Base-by-base conservation (phyloP, 805 yeast genomes). In the Candida tallmaniae region DNA sequence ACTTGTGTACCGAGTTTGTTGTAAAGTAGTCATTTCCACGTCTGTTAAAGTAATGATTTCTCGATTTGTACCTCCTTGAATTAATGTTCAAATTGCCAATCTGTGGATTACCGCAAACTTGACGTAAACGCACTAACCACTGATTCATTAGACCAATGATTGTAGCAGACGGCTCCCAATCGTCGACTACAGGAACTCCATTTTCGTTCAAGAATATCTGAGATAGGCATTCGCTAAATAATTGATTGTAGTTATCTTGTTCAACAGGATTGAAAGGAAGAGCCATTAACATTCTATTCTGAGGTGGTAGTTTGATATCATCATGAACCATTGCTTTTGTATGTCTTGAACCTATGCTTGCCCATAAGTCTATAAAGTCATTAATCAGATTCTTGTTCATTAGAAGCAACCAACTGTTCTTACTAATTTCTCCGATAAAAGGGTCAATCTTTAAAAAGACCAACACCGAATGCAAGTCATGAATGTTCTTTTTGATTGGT, bases 211-310 rank as follows among this genome's bases (percentile, higher is more conserved):
- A 62, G 4, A 79, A 78, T 21, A 76, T 83, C 20, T 64, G 72
- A 11, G 57, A 49, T 33, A 77, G 61, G 48, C 87, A 86, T n/a
- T 74, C 71, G 13, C 71, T 67, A 50, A 76, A 76, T 14, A 76
- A 46, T 44, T 78, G 77, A 33, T 78, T 73, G 52, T 93, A 93
- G 48, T 85, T 80, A 50, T 85, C 87, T 50, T 83, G 83, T 52
- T 93, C 98, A 14, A 93, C 74, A 0, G 86, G 78, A 3, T 83
- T 78, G 54, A 93, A 83, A 2, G 88, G 86, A 13, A 85, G 67
- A 1, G 84, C 70, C 31, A 93, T 56, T 29, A 88, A 62, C 7
- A 78, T 67, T 33, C 95, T 68, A 3, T 70, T 68, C 52, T 93
- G 98, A 0, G 77, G 76, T 0, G 98, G 98, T 7, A 93, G 64